phyloP scores from a whole-genome alignment of 352 stramenopile genomes.

The Phytopythium ostracodes region DNA sequence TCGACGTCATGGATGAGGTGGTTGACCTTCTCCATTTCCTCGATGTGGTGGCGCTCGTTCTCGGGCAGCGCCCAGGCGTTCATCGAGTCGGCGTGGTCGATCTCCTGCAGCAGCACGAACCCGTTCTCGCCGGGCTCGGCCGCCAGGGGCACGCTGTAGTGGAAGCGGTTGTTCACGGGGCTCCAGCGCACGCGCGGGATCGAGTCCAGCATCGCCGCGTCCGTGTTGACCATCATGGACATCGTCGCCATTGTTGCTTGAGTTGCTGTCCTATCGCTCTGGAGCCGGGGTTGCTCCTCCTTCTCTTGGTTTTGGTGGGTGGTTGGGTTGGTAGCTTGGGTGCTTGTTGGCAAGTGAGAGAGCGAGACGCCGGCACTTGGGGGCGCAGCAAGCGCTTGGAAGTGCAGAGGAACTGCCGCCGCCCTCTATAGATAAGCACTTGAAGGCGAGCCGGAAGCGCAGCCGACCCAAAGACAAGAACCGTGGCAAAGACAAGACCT shows the following conservation, averaged over 20 bases:
- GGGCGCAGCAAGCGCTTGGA: neutral
- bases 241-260: conserved; percentile 37
- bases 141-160: conserved; percentile 64
- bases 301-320: neutral
- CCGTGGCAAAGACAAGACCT: neutral
- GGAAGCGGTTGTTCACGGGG: conserved; percentile 69
- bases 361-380: neutral
- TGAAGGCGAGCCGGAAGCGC: neutral
- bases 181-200: conserved; percentile 75
- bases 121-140: conserved; percentile 51
- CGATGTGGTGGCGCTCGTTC: conserved; percentile 51
- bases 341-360: conserved; percentile 21
- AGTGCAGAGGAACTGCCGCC: neutral
- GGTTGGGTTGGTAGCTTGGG: conserved; percentile 17
- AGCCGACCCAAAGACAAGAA: conserved; percentile 12
- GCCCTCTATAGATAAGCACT: neutral
- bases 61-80: conserved; percentile 32
- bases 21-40: conserved; percentile 78
- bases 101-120: conserved; percentile 73
- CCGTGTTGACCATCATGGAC: conserved; percentile 36
- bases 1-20: conserved; percentile 68
- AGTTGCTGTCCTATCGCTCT: conserved; percentile 1
- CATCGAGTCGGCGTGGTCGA: conserved; percentile 50
- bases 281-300: conserved; percentile 1
- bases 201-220: conserved; percentile 37